Conservation (phyloP, 768 basidiomycete species). For the Amanita muscaria region DNA sequence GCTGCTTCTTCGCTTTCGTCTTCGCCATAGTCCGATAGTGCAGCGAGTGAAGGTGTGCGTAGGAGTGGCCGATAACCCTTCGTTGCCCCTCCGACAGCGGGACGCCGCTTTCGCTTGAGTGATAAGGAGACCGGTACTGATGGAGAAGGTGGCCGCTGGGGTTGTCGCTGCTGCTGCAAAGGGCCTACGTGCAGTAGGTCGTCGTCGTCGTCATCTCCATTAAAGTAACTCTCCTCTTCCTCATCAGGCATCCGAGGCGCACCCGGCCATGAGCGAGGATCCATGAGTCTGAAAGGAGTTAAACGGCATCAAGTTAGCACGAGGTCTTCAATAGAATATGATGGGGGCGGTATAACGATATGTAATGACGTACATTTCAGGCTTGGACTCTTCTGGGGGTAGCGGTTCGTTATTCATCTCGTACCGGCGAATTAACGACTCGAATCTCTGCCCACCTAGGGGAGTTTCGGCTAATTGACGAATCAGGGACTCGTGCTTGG, state of each 20-base stretch:
- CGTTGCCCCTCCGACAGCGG: conserved; percentile 30
- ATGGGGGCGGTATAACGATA: too few species aligned
- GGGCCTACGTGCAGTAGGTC: too few species aligned
- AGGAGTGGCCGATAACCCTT: conserved; percentile 42
- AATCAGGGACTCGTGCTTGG: conserved; percentile 57
- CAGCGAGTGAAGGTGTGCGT: conserved; percentile 44
- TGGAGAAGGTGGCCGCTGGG: conserved; percentile 27
- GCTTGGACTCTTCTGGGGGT: conserved; percentile 40
- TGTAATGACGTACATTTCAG: conserved; percentile 40
- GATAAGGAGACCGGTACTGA: conserved; percentile 26
- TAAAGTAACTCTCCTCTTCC: conserved; percentile 93
- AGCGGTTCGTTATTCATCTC: conserved; percentile 88
- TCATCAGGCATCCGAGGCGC: conserved; percentile 48
- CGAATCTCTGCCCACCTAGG: conserved; percentile 60
- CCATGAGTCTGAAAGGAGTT: conserved; percentile 24
- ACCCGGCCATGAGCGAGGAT: conserved; percentile 35
- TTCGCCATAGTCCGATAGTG: conserved; percentile 72
- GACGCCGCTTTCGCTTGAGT: conserved; percentile 54
- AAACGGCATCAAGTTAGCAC: conserved; percentile 11
- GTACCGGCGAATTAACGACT: conserved; percentile 67
- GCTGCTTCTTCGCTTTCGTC: conserved; percentile 50
- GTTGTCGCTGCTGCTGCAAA: conserved; percentile 11
- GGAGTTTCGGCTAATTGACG: conserved; percentile 52
- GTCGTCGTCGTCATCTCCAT: conserved; percentile 67
- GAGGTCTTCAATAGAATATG: neutral